These are phyloP conservation scores for Metarhizium robertsii DNA, from an alignment of 2,329 filamentous ascomycete genomes.

Conservation along the genomic window DNA sequence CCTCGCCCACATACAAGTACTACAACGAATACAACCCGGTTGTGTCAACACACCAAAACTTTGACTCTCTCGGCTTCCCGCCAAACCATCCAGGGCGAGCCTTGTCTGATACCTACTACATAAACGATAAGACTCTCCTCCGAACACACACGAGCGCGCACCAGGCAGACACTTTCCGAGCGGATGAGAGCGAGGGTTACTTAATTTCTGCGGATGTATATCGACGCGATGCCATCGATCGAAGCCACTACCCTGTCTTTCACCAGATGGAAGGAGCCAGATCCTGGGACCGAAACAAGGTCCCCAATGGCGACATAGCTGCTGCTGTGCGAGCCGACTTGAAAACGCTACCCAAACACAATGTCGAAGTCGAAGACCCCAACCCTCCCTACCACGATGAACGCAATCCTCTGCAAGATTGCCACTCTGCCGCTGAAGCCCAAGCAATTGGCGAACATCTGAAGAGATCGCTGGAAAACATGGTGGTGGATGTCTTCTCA, in stretches of 20 bases:
- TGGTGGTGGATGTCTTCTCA: slow-evolving; percentile 83
- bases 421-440: slow-evolving; percentile 63
- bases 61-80: slow-evolving; percentile 92
- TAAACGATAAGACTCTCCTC: slow-evolving; percentile 75
- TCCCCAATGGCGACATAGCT: slow-evolving; percentile 48
- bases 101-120: slow-evolving; percentile 89
- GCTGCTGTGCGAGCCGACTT: slow-evolving; percentile 62
- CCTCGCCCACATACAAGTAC: slow-evolving; percentile 59
- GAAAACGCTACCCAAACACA: slow-evolving; percentile 60
- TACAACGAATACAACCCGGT: slow-evolving; percentile 76
- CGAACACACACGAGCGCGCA: slow-evolving; percentile 94
- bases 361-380: slow-evolving; percentile 71
- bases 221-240: slow-evolving; percentile 86
- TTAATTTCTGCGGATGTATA: slow-evolving; percentile 94
- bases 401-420: slow-evolving; percentile 72
- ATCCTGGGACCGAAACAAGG: slow-evolving; percentile 68
- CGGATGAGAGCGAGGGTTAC: slow-evolving; percentile 66
- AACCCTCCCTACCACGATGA: slow-evolving; percentile 69
- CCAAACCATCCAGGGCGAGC: slow-evolving; percentile 78
- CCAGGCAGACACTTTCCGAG: slow-evolving; percentile 71
- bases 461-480: slow-evolving; percentile 78
- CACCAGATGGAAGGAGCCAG: slow-evolving; percentile 97
- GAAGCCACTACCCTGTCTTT: slow-evolving; percentile 92
- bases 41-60: slow-evolving; percentile 80
- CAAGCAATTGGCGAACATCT: slow-evolving; percentile 78